phyloP scores from a whole-genome alignment of 352 stramenopile genomes.

The Phytophthora brassicae region DNA sequence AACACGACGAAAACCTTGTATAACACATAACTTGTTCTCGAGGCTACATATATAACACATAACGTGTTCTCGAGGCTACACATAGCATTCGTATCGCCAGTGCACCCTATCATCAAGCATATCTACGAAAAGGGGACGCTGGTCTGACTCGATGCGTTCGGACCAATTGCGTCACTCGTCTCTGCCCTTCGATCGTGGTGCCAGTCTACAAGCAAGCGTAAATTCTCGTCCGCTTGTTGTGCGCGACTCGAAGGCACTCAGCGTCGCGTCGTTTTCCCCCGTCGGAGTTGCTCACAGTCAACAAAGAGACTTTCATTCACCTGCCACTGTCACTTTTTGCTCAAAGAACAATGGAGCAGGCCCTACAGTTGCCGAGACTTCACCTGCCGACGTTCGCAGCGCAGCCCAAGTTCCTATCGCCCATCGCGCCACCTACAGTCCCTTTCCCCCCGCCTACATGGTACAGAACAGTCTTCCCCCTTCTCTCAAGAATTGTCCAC shows the following conservation, averaged over 20 bases:
- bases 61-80: neutral
- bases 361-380: slow-evolving; percentile 65
- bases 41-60: neutral
- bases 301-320: slow-evolving; percentile 8
- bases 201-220: slow-evolving; percentile 1
- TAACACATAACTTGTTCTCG: neutral
- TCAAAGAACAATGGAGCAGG: slow-evolving; percentile 48
- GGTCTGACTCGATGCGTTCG: slow-evolving; percentile 33
- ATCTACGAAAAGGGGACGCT: neutral
- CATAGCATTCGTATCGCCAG: neutral
- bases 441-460: slow-evolving; percentile 68
- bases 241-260: too few relatives aligned
- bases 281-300: neutral
- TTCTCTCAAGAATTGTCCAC: neutral
- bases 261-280: neutral
- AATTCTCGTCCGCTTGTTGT: slow-evolving; percentile 27
- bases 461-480: slow-evolving; percentile 23
- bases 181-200: slow-evolving; percentile 16
- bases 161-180: slow-evolving; percentile 23
- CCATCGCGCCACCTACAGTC: slow-evolving; percentile 63
- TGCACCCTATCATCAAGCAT: slow-evolving; percentile 3
- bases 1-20: neutral
- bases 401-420: slow-evolving; percentile 66
- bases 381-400: slow-evolving; percentile 54
- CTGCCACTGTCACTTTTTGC: neutral